A percentile compares a stretch with the other conserved stretches of the same genome.
phyloP scores from a whole-genome alignment of 768 basidiomycete species.

The Lanmaoa rubissima region DNA sequence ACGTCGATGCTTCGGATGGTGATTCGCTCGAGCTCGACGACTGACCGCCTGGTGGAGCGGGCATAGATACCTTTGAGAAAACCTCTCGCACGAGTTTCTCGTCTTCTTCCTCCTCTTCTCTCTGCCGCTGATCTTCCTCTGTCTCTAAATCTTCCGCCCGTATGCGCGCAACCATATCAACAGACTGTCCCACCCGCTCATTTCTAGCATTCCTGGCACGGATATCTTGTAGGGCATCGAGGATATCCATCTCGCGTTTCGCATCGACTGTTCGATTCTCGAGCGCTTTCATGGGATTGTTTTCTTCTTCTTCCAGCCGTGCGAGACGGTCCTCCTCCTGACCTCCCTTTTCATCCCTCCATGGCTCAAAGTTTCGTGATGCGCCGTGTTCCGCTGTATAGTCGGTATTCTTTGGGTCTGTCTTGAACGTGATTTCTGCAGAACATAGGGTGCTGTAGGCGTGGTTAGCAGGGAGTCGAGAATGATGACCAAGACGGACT shows the following conservation, averaged over 20 bases:
- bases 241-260: constrained; percentile 96
- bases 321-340: constrained; percentile 85
- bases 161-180: constrained; percentile 64
- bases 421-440: constrained; percentile 99
- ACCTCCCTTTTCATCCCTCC: constrained; percentile 78
- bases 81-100: constrained; percentile 85
- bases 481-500: constrained; percentile 22
- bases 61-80: constrained; percentile 70
- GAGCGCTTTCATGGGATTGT: constrained; percentile 95
- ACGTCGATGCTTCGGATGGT: constrained; percentile 14
- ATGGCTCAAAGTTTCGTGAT: constrained; percentile 96
- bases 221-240: constrained; percentile 94
- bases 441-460: constrained; percentile 81
- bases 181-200: constrained; percentile 76
- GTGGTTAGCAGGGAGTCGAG: constrained; percentile 12
- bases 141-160: constrained; percentile 69
- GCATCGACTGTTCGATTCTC: constrained; percentile 92
- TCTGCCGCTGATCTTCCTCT: constrained; percentile 70
- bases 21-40: constrained; percentile 27
- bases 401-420: constrained; percentile 97
- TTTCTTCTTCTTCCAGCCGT: constrained; percentile 87
- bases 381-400: constrained; percentile 95
- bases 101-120: constrained; percentile 83
- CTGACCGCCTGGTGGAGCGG: constrained; percentile 18
- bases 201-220: constrained; percentile 84